A percentile compares a stretch with the other conserved stretches of the same genome.
These are phyloP conservation scores for Diplodia sapinea DNA, from an alignment of 2,329 filamentous ascomycete genomes.

Conservation along the genomic window DNA sequence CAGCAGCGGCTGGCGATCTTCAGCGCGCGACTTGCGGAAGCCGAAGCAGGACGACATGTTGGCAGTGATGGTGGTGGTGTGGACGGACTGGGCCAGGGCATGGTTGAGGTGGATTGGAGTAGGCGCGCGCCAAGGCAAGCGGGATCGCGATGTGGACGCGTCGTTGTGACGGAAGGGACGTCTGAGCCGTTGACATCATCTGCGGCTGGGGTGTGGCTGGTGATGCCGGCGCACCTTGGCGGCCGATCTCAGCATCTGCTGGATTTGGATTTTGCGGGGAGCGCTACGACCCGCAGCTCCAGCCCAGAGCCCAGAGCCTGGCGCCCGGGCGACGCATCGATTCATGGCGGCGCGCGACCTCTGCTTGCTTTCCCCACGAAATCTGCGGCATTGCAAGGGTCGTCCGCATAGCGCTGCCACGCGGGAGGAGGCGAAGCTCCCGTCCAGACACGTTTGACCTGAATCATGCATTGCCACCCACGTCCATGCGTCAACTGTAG, in stretches of 20 bases:
- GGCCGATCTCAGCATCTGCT: slow-evolving; percentile 7
- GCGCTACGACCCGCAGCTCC: slow-evolving; percentile 2
- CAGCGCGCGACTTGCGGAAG: slow-evolving; percentile 58
- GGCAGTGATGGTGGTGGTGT: not conserved
- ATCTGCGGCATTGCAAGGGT: not conserved
- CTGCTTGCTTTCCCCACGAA: not conserved
- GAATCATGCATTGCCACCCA: not conserved
- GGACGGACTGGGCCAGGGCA: not conserved
- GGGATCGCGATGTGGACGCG: not conserved
- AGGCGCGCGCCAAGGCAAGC: not conserved
- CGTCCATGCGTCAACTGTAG: not conserved
- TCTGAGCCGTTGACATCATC: slow-evolving; percentile 12
- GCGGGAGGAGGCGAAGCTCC: not conserved
- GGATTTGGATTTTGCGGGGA: slow-evolving; percentile 29
- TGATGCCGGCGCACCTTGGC: slow-evolving; percentile 9
- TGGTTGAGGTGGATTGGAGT: slow-evolving; percentile 1
- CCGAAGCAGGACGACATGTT: slow-evolving; percentile 71
- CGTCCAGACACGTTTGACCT: not conserved
- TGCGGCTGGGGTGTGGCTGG: slow-evolving; percentile 16
- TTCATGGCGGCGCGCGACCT: slow-evolving; percentile 1
- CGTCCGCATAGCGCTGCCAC: not conserved
- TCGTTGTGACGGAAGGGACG: not conserved
- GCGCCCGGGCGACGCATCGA: slow-evolving; percentile 17
- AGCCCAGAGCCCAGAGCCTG: slow-evolving; percentile 7
- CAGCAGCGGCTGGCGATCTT: slow-evolving; percentile 78